Base-by-base conservation (phyloP, 345 rosid species). In the Boechera stricta region DNA sequence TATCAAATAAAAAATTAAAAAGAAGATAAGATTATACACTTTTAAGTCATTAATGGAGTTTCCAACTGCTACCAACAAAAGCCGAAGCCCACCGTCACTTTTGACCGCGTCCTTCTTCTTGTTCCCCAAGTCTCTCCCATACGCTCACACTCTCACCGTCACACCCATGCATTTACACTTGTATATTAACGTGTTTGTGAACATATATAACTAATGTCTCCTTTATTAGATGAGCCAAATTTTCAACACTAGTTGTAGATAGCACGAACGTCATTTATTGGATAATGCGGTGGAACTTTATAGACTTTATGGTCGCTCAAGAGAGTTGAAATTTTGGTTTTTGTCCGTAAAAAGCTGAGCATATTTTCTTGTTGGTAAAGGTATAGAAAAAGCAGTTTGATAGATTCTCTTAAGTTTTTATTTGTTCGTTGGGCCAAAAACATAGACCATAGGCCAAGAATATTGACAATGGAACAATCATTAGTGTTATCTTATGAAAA, bases 71-170 rank as follows among this genome's bases (percentile, higher is more conserved):
- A 64, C 76, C 61, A 77, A 70, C 32, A 64, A 77, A 71, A 36
- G 80, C 36, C 16, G 61, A 15, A 42, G 70, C 77, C 36, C 60
- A 77, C 81, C 81, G 76, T 59, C 81, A 64, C 13, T 71, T 71
- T 47, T 77, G 76, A 77, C 80, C 76, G 61, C 6, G 52, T 77
- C 61, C 64, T 45, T 71, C 64, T 47, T 71, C 81, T 77, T 71
- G 67, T 48, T 56, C 81, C 67, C 72, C 76, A 77, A 77, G 76
- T 29, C 72, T 70, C 66, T 62, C 51, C 61, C 64, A 62, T 31
- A 36, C 28, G 58, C 73, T 36, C 64, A 74, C 72, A 36, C 16
- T 49, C 68, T 24, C 69, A 69, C 79, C 74, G 79, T 76, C 79
- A 47, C 49, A 33, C 65, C 44, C 33, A 66, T 51, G 69, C 64